phyloP scores from a whole-genome alignment of 331 rosid genomes.

The Rosa hybrid region DNA sequence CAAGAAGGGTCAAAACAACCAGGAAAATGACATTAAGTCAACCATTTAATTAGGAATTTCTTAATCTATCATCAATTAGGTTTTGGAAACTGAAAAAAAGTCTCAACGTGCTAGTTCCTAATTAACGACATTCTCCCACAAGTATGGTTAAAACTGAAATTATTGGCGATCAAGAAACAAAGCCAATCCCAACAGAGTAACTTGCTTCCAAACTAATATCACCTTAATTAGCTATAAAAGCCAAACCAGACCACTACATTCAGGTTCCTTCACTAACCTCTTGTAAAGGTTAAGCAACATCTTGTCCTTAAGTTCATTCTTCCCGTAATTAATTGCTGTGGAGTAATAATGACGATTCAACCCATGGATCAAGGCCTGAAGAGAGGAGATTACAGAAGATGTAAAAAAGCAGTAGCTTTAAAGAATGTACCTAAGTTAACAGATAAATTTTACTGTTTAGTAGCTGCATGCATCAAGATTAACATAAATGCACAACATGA shows the following conservation, averaged over 20 bases:
- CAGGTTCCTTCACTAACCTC: constrained; percentile 39
- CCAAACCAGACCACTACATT: neutral
- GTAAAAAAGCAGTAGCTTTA: no score
- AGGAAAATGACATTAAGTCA: neutral
- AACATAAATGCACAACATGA: no score
- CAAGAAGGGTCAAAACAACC: neutral
- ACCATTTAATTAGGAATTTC: neutral
- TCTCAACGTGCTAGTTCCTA: neutral
- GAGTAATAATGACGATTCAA: constrained; percentile 88
- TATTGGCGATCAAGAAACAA: neutral
- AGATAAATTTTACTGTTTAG: no score
- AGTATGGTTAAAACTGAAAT: neutral
- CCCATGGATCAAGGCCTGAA: constrained; percentile 81
- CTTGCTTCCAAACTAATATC: no score
- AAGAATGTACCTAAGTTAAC: no score
- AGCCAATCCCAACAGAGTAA: neutral
- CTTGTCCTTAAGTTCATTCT: constrained; percentile 91
- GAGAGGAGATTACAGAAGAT: no score
- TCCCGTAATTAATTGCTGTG: constrained; percentile 79
- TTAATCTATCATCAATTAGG: neutral
- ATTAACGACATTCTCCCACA: neutral
- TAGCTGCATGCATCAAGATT: no score
- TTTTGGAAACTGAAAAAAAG: neutral
- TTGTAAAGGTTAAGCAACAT: constrained; percentile 85
- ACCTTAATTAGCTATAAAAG: neutral